These are phyloP conservation scores for Phaeophleospora eucalypticola DNA, from an alignment of 2,329 filamentous ascomycete species.

Conservation along the genomic window DNA sequence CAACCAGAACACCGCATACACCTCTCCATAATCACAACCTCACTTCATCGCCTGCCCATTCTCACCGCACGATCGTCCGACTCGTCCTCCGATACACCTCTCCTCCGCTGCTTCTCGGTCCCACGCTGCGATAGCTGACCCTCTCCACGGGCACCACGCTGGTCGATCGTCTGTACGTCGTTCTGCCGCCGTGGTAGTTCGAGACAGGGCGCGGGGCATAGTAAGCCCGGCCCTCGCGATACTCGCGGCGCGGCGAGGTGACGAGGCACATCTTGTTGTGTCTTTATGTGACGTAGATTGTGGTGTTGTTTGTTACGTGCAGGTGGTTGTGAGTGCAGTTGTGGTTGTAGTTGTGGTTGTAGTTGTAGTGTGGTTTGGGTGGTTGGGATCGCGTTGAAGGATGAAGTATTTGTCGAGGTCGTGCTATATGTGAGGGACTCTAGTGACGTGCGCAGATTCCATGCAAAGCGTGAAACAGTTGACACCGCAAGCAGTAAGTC, in stretches of 20 bases:
- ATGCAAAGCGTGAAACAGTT: too few relatives aligned
- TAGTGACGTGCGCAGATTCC: too few relatives aligned
- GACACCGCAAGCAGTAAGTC: too few relatives aligned
- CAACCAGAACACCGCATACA: too few relatives aligned
- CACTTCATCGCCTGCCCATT: too few relatives aligned
- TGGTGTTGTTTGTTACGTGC: not conserved
- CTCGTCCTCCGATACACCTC: constrained; percentile 24
- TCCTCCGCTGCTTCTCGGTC: constrained; percentile 14
- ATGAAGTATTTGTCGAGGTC: too few relatives aligned
- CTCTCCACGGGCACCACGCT: constrained; percentile 21
- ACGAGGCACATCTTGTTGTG: constrained; percentile 28
- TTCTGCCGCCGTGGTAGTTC: constrained; percentile 28
- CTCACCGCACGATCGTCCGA: constrained; percentile 23
- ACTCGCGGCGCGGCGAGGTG: constrained; percentile 21
- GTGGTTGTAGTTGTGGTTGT: too few relatives aligned
- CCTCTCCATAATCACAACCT: too few relatives aligned
- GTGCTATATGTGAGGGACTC: too few relatives aligned
- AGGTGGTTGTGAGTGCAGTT: not conserved
- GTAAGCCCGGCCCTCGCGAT: constrained; percentile 20
- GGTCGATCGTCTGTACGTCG: constrained; percentile 18
- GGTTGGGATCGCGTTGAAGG: too few relatives aligned
- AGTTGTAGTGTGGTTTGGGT: too few relatives aligned
- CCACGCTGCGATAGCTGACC: constrained; percentile 21
- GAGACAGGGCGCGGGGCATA: constrained; percentile 30
- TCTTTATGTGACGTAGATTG: not conserved